Evolutionary conservation across 2,329 filamentous ascomycete genomes (phyloP).

Genomic region (Trichoderma sp.): DNA sequence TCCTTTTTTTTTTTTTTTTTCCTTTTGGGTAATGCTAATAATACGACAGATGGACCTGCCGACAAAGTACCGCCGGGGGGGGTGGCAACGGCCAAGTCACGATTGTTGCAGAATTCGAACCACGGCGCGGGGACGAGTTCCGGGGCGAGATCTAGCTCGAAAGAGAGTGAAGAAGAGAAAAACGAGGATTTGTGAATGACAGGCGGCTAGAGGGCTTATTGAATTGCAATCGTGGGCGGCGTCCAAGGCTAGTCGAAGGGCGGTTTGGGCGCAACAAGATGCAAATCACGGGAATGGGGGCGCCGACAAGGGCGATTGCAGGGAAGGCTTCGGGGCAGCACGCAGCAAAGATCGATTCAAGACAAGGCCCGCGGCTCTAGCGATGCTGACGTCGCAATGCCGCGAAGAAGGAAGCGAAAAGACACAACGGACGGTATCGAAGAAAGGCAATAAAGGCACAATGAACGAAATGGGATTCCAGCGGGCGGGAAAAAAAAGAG

Average conservation of each 20-base stretch:
- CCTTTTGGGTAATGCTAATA: conserved; percentile 15
- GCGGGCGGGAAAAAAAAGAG: not conserved
- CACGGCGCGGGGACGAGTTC: not conserved
- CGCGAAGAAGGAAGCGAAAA: not conserved
- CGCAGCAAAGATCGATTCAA: conserved; percentile 23
- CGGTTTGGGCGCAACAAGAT: conserved; percentile 13
- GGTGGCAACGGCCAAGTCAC: conserved; percentile 7
- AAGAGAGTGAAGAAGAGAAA: not conserved
- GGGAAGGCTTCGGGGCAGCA: conserved; percentile 10
- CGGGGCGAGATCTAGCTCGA: not conserved
- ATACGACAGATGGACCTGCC: conserved; percentile 21
- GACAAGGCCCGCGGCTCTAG: conserved; percentile 22
- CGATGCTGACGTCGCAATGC: conserved; percentile 17
- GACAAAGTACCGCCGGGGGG: conserved; percentile 19
- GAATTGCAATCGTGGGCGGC: conserved; percentile 2
- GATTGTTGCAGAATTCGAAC: not conserved
- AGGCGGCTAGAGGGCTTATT: not conserved
- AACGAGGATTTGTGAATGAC: not conserved
- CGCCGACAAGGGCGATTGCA: conserved; percentile 25
- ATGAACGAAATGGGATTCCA: conserved; percentile 3
- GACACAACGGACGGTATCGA: not conserved
- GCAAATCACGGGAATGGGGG: conserved; percentile 16
- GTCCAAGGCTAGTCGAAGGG: conserved; percentile 5
- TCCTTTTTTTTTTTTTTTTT: conserved; percentile 24
- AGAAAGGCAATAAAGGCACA: not conserved